phyloP scores from a whole-genome alignment of 441 rosid species.

The Eruca vesicaria region DNA sequence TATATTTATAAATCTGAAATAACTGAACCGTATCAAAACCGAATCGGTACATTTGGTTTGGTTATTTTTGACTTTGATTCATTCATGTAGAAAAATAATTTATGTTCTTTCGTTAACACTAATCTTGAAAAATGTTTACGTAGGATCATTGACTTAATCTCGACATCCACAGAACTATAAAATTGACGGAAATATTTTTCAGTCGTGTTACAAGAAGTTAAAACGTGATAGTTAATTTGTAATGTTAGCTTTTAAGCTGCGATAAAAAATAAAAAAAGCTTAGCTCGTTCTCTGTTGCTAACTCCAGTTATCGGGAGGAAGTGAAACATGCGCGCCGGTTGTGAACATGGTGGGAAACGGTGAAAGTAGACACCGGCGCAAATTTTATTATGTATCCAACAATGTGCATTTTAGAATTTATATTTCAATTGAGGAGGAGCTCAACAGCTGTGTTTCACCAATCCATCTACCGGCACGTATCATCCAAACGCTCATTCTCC shows the following conservation, averaged over 20 bases:
- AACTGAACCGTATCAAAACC: no score
- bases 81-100: no score
- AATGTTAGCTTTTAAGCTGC: neutral
- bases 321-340: neutral
- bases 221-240: neutral
- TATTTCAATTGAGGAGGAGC: neutral
- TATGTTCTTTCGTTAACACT: no score
- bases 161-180: no score
- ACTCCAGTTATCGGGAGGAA: neutral
- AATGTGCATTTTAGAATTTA: neutral
- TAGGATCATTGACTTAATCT: no score
- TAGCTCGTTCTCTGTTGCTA: neutral
- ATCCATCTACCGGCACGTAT: conserved; percentile 18
- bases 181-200: no score
- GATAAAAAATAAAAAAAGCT: no score
- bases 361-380: neutral
- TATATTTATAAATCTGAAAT: no score
- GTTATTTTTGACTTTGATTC: no score
- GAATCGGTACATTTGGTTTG: no score
- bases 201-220: no score
- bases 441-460: conserved; percentile 15
- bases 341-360: neutral
- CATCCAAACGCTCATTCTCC: neutral
- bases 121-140: no score
- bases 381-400: neutral